Conservation (phyloP, 352 stramenopile genomes). For the Halophytophthora polymorphica region DNA sequence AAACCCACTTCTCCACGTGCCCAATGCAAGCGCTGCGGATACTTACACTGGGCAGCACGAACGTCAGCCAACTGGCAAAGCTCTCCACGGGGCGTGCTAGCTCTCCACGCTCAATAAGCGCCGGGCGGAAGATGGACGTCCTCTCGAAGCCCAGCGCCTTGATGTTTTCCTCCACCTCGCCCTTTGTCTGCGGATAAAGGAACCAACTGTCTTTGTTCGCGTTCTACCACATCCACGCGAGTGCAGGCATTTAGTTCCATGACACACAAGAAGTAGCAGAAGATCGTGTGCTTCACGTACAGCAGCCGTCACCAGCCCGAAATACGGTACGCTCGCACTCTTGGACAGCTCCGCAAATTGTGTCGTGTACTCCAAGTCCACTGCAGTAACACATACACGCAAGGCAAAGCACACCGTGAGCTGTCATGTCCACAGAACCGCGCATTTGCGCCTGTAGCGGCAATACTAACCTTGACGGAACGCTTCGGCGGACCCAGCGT, state of each 20-base stretch:
- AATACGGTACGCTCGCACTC: slow-evolving; percentile 41
- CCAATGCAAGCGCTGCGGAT: background rate
- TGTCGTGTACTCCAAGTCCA: slow-evolving; percentile 64
- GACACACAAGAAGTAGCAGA: background rate
- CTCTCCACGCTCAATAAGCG: slow-evolving; percentile 51
- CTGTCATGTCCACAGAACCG: too few relatives aligned
- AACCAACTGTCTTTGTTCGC: slow-evolving; percentile 74
- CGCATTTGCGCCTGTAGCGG: background rate
- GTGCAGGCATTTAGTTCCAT: background rate
- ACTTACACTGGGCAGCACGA: slow-evolving; percentile 45
- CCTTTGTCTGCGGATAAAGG: slow-evolving; percentile 71
- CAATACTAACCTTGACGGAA: slow-evolving; percentile 47
- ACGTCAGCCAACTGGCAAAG: slow-evolving; percentile 19
- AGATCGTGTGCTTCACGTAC: slow-evolving; percentile 22
- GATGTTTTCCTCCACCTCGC: slow-evolving; percentile 58
- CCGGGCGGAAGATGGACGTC: slow-evolving; percentile 59
- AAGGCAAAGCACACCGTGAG: background rate
- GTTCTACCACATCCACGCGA: slow-evolving; percentile 19
- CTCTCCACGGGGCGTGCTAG: slow-evolving; percentile 47
- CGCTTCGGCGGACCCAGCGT: slow-evolving; percentile 51
- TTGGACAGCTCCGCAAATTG: slow-evolving; percentile 49
- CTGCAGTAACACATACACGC: slow-evolving; percentile 26
- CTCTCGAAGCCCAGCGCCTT: slow-evolving; percentile 44
- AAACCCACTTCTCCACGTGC: background rate
- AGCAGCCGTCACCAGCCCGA: slow-evolving; percentile 51